Evolutionary conservation across 2,329 filamentous ascomycete genomes (phyloP).

Genomic region (Ceratocystis destructans): DNA sequence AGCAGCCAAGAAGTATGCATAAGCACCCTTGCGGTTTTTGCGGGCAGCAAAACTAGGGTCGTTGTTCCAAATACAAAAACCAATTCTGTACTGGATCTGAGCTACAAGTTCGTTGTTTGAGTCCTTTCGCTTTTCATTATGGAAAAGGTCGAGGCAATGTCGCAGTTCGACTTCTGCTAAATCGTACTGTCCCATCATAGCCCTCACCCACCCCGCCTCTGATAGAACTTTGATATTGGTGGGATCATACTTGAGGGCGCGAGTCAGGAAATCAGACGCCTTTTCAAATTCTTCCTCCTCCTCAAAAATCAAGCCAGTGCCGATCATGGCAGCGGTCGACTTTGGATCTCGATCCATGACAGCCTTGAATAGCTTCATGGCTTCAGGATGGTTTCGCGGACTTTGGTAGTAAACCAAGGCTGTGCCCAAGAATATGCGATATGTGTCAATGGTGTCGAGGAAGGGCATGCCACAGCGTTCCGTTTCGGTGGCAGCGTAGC

Average conservation of each 20-base stretch:
- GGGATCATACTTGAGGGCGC: conserved; percentile 59
- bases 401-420: conserved; percentile 81
- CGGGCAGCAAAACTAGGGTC: conserved; percentile 61
- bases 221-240: conserved; percentile 65
- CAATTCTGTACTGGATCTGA: conserved; percentile 75
- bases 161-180: conserved; percentile 57
- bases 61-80: conserved; percentile 73
- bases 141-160: conserved; percentile 51
- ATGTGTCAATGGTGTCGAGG: conserved; percentile 55
- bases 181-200: conserved; percentile 62
- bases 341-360: conserved; percentile 63
- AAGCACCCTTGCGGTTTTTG: conserved; percentile 69
- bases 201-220: conserved; percentile 86
- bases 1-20: conserved; percentile 67
- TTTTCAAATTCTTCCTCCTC: conserved; percentile 80
- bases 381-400: conserved; percentile 78
- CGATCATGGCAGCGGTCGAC: conserved; percentile 71
- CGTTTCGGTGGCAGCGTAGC: conserved; percentile 45
- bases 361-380: conserved; percentile 69
- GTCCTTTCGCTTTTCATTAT: conserved; percentile 46
- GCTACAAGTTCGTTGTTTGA: conserved; percentile 54
- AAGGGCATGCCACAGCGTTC: conserved; percentile 56
- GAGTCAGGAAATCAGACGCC: conserved; percentile 65
- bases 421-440: conserved; percentile 70
- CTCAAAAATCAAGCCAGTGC: conserved; percentile 80